These are phyloP conservation scores for Plasmodium chabaudi DNA, from an alignment of 169 alveolate genomes.

Conservation along the genomic window DNA sequence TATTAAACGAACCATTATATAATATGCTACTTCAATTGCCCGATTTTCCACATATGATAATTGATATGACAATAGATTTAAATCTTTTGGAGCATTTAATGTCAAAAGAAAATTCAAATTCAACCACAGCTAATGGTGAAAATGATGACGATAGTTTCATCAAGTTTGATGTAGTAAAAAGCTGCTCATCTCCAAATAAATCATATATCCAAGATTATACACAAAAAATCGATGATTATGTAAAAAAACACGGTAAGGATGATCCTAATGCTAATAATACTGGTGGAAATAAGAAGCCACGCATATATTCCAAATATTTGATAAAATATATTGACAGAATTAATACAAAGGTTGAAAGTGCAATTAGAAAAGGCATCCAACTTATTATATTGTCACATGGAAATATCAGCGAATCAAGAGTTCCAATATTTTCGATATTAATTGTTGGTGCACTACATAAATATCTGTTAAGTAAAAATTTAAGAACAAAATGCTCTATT, in stretches of 20 bases:
- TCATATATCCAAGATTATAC: constrained; percentile 15
- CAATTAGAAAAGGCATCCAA: constrained; percentile 47
- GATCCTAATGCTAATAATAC: constrained; percentile 5
- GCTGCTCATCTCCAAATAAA: constrained; percentile 5
- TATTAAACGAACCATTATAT: constrained; percentile 62
- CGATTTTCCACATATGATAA: constrained; percentile 62
- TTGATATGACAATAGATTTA: constrained; percentile 71
- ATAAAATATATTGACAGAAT: constrained; percentile 65
- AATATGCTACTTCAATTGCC: constrained; percentile 64
- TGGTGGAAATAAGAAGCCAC: constrained; percentile 19
- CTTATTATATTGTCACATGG: constrained; percentile 63
- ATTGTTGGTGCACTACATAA: constrained; percentile 77
- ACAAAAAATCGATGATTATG: constrained; percentile 8
- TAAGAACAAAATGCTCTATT: constrained; percentile 75
- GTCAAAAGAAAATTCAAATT: constrained; percentile 6
- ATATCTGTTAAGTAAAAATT: constrained; percentile 66
- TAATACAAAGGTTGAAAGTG: constrained; percentile 71
- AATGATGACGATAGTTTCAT: too few relatives aligned
- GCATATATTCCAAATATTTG: constrained; percentile 20
- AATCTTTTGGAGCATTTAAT: constrained; percentile 28
- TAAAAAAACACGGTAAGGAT: not conserved
- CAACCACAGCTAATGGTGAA: not conserved
- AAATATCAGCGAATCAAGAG: constrained; percentile 38
- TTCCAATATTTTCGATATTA: constrained; percentile 70
- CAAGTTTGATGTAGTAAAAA: constrained; percentile 18